A percentile compares a stretch with the other conserved stretches of the same genome.
phyloP scores from a whole-genome alignment of 345 rosid species.

The Aquilaria sinensis region DNA sequence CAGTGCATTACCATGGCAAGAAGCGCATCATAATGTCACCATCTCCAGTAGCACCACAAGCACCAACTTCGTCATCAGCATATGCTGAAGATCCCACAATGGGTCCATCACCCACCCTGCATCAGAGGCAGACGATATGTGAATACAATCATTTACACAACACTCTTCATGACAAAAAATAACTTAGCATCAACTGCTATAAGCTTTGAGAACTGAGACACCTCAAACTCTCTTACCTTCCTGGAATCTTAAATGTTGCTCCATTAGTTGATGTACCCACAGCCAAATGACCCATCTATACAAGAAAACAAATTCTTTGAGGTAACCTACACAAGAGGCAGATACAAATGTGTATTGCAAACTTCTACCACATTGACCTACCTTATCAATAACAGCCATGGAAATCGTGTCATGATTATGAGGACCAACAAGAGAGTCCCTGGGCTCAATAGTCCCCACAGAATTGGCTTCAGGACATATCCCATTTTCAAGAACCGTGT shows the following conservation, averaged over 20 bases:
- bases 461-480: conserved; percentile 21
- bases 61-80: conserved; percentile 81
- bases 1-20: conserved; percentile 71
- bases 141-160: not conserved
- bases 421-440: conserved; percentile 50
- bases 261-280: conserved; percentile 98
- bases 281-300: conserved; percentile 78
- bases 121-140: conserved; percentile 9
- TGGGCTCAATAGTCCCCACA: conserved; percentile 28
- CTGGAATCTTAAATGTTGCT: conserved; percentile 90
- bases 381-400: conserved; percentile 86
- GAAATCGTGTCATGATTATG: conserved; percentile 91
- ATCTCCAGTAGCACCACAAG: conserved; percentile 97
- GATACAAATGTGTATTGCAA: not conserved
- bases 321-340: not conserved
- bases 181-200: not conserved
- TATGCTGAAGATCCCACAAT: conserved; percentile 87
- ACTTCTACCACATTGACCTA: conserved; percentile 24
- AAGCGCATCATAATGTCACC: conserved; percentile 99
- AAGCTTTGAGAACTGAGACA: not conserved
- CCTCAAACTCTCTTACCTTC: conserved; percentile 46
- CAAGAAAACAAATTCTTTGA: conserved; percentile 8
- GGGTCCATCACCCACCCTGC: conserved; percentile 96
- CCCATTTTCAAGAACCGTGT: conserved; percentile 11
- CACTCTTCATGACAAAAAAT: not conserved